phyloP scores from a whole-genome alignment of 2,329 filamentous ascomycete genomes.

The Stromatinia cepivora region DNA sequence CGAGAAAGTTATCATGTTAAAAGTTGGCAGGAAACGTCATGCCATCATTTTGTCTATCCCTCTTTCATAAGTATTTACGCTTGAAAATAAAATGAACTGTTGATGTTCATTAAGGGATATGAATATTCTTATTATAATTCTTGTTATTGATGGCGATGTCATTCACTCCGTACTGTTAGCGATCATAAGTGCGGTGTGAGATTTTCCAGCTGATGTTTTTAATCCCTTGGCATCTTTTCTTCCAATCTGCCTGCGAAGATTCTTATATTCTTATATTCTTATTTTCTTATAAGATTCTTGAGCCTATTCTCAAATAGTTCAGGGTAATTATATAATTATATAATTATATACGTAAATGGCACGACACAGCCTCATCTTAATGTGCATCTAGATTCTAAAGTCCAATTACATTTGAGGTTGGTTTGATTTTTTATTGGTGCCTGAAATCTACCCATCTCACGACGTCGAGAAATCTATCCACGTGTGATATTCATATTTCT shows the following conservation, averaged over 20 bases:
- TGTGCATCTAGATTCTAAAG: background rate
- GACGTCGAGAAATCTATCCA: background rate
- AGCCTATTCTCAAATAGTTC: background rate
- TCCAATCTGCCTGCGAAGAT: background rate
- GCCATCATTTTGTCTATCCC: too few relatives aligned
- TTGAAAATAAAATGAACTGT: background rate
- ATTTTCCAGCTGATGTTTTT: background rate
- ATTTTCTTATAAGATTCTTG: background rate
- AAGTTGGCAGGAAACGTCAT: background rate
- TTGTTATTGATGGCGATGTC: background rate
- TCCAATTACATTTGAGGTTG: background rate
- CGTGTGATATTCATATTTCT: constrained; percentile 7
- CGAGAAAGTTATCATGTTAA: background rate
- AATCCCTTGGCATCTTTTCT: background rate
- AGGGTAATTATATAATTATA: background rate
- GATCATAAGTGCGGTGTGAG: background rate
- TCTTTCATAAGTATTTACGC: background rate
- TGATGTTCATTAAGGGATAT: too few relatives aligned
- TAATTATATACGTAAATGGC: background rate
- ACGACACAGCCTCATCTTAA: constrained; percentile 3
- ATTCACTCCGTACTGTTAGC: background rate
- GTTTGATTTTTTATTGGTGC: background rate
- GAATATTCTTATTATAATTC: too few relatives aligned
- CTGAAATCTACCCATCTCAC: background rate
- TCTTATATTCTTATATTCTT: too few relatives aligned